A percentile compares a stretch with the other conserved stretches of the same genome.
Evolutionary conservation across 352 stramenopile species (phyloP).

Genomic region (Pythium vanterpoolii): DNA sequence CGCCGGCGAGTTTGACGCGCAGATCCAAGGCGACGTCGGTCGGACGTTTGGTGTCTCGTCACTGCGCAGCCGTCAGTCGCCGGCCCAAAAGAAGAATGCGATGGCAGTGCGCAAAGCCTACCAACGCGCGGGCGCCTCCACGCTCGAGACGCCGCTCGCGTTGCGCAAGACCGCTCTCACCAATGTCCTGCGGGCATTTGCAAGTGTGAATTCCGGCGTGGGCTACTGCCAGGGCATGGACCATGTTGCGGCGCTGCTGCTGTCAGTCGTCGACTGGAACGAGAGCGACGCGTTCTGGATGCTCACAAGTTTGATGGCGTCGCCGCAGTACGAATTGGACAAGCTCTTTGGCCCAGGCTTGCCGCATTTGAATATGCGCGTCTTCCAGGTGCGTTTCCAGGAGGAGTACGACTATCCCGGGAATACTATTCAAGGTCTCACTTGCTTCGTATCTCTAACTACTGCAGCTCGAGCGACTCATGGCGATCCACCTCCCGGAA

Average conservation of each 20-base stretch:
- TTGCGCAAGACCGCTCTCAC: slow-evolving; percentile 37
- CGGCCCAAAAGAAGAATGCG: slow-evolving; percentile 21
- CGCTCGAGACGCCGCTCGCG: slow-evolving; percentile 14
- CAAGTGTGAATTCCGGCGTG: slow-evolving; percentile 63
- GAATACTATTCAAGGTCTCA: neutral
- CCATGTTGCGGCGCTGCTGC: slow-evolving; percentile 53
- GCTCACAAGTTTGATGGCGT: slow-evolving; percentile 49
- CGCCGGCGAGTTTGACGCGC: slow-evolving; percentile 48
- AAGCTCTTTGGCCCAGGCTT: slow-evolving; percentile 56
- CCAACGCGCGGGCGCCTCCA: slow-evolving; percentile 7
- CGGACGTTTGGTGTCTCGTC: slow-evolving; percentile 67
- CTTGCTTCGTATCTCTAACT: neutral
- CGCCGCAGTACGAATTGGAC: slow-evolving; percentile 56
- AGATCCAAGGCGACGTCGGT: slow-evolving; percentile 66
- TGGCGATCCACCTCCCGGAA: slow-evolving; percentile 37
- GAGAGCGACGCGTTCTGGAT: slow-evolving; percentile 71
- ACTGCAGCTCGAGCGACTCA: slow-evolving; percentile 44
- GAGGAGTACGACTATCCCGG: neutral
- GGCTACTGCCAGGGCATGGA: slow-evolving; percentile 82
- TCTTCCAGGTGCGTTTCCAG: slow-evolving; percentile 44
- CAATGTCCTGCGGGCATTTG: slow-evolving; percentile 61
- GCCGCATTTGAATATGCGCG: slow-evolving; percentile 58
- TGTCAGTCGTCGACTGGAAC: slow-evolving; percentile 65
- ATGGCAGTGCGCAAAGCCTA: slow-evolving; percentile 12
- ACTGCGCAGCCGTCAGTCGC: slow-evolving; percentile 28